These are phyloP conservation scores for Cystobasidiaceae sp. DNA, from an alignment of 1,284 basidiomycete species.

Conservation along the genomic window DNA sequence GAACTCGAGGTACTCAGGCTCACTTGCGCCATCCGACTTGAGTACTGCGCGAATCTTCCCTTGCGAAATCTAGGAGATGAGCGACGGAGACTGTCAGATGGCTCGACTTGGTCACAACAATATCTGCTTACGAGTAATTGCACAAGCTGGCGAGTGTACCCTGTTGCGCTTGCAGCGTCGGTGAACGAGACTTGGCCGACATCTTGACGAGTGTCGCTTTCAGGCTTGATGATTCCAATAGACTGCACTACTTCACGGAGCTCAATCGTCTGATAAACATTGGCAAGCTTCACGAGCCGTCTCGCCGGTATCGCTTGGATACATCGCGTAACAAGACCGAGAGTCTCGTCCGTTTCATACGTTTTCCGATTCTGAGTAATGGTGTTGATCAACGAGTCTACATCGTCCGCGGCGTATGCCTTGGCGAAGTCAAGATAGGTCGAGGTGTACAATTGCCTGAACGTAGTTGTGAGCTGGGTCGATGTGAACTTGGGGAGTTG, in stretches of 20 bases:
- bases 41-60: constrained; percentile 9
- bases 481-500: constrained; percentile 65
- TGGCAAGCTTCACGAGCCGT: constrained; percentile 2
- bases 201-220: background rate
- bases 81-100: too few species aligned
- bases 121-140: too few species aligned
- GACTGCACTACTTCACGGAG: background rate
- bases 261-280: constrained; percentile 14
- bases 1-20: constrained; percentile 16
- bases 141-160: too few species aligned
- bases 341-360: constrained; percentile 51
- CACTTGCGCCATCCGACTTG: background rate
- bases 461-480: constrained; percentile 54
- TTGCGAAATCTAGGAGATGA: background rate
- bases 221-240: background rate
- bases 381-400: constrained; percentile 49
- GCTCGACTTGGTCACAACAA: too few species aligned
- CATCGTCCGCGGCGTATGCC: constrained; percentile 57
- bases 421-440: constrained; percentile 60
- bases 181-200: background rate
- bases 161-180: background rate
- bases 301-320: constrained; percentile 1
- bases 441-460: constrained; percentile 53
- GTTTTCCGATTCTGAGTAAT: constrained; percentile 55
- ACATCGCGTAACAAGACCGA: constrained; percentile 9